A percentile compares a stretch with the other conserved stretches of the same genome.
These are phyloP conservation scores for Spathaspora sp. DNA, from an alignment of 805 yeast genomes.

Conservation along the genomic window DNA sequence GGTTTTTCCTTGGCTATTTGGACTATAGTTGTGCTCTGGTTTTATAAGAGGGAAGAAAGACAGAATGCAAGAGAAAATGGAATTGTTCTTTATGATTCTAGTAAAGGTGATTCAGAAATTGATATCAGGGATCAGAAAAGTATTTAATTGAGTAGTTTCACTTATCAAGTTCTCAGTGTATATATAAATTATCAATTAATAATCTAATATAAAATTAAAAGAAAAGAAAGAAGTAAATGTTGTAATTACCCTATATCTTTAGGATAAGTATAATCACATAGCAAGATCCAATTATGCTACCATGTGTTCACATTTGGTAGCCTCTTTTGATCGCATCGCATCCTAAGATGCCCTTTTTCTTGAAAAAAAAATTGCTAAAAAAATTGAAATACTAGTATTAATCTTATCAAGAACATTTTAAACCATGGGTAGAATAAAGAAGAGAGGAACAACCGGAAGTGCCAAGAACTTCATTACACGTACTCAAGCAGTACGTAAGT, in stretches of 20 bases:
- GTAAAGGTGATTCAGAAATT: slow-evolving; percentile 2
- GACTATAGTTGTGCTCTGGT: slow-evolving; percentile 49
- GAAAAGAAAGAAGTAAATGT: not conserved
- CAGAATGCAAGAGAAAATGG: slow-evolving; percentile 32
- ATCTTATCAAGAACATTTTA: not conserved
- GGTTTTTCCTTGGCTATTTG: slow-evolving; percentile 44
- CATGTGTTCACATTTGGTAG: not conserved
- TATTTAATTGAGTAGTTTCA: too few relatives aligned
- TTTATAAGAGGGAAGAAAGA: slow-evolving; percentile 37
- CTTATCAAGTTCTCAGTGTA: too few relatives aligned
- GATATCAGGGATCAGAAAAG: too few relatives aligned
- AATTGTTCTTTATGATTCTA: slow-evolving; percentile 26
- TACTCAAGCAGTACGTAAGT: slow-evolving; percentile 87
- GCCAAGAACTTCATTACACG: slow-evolving; percentile 92
- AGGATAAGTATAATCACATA: not conserved
- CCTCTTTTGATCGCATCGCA: not conserved
- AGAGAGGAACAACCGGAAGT: slow-evolving; percentile 81
- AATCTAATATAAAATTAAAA: not conserved
- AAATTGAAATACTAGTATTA: not conserved
- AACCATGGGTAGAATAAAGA: slow-evolving; percentile 64
- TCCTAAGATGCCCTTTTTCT: not conserved
- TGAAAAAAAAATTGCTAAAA: not conserved
- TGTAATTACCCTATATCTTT: not conserved
- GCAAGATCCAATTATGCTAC: not conserved
- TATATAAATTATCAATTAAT: not conserved